Evolutionary conservation across 495 filamentous ascomycete genomes (phyloP).

Genomic region (Choiromyces venosus): DNA sequence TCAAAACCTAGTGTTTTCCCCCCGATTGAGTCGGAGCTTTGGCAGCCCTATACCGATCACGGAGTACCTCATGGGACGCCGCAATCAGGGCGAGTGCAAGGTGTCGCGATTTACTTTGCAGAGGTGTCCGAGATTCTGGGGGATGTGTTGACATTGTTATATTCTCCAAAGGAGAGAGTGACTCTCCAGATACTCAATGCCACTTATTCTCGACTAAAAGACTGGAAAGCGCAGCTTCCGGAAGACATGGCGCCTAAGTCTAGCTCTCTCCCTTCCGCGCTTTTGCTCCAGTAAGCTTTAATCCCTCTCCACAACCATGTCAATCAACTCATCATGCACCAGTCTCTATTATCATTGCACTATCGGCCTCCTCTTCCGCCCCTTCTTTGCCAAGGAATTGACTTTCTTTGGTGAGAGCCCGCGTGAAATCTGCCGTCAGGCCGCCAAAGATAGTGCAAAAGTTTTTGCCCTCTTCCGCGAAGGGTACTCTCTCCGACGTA

Average conservation of each 20-base stretch:
- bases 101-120: slow-evolving; percentile 48
- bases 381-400: slow-evolving; percentile 58
- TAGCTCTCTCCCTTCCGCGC: slow-evolving; percentile 56
- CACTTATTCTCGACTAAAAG: slow-evolving; percentile 55
- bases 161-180: slow-evolving; percentile 56
- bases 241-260: slow-evolving; percentile 53
- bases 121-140: slow-evolving; percentile 64
- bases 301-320: slow-evolving; percentile 13
- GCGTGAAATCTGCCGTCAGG: slow-evolving; percentile 57
- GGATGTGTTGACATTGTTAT: slow-evolving; percentile 58
- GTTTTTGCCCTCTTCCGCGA: slow-evolving; percentile 21
- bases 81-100: slow-evolving; percentile 28
- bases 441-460: slow-evolving; percentile 54
- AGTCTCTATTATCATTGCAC: slow-evolving; percentile 65
- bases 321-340: slow-evolving; percentile 18
- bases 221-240: slow-evolving; percentile 60
- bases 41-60: slow-evolving; percentile 24
- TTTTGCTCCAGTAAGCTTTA: slow-evolving; percentile 59
- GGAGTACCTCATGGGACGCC: slow-evolving; percentile 7
- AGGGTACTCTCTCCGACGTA: slow-evolving; percentile 18
- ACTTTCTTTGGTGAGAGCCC: slow-evolving; percentile 55
- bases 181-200: slow-evolving; percentile 54
- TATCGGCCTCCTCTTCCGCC: slow-evolving; percentile 60
- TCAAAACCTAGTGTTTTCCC: slow-evolving; percentile 29
- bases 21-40: slow-evolving; percentile 29